Base-by-base conservation (phyloP, 2,329 filamentous ascomycete species). In the Lasiodiplodia sp. region DNA sequence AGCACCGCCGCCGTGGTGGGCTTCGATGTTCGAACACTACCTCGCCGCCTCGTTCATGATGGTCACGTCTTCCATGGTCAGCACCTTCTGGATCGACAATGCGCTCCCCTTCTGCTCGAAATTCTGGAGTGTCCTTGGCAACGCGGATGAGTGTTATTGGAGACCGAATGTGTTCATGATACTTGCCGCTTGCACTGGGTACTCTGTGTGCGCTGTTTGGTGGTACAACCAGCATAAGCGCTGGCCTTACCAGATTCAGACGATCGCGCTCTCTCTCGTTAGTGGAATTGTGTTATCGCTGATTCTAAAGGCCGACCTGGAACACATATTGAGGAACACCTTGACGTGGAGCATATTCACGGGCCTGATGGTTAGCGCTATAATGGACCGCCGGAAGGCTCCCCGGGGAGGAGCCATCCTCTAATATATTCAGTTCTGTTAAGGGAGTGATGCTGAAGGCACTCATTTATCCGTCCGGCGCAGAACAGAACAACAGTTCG, bases 11-110 rank as follows among this genome's bases (percentile, higher is more conserved):
- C 37, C 16, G 28, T 28, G 28, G 38, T 57, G 53, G 53, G 53
- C 31, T 5, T 23, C 53, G n/a, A 10, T 57, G 4, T 57, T 47
- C 57, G 38, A 62, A 49, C 57, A 62, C 25, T 49, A 31, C 37
- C 18, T 62, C 57, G 40, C 57, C 25, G 57, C 57, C 12, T 62
- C 57, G 4, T 18, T 31, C 40, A 62, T 62, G 57, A 62, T 62
- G 57, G 47, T 62, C 12, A 62, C 57, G 47, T 44, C 57, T 28
- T 62, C 37, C 4, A 62, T 62, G 37, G 37, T 49, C 57, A 62
- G 57, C 57, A 62, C 57, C 23, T 62, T 62, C 38, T 62, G 57
- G 57, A 49, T 62, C n/a, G 25, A 62, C 5, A 62, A 49, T 31
- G 37, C 57, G 12, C 11, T 62, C 0, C 57, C 37, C 5, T 62